Evolutionary conservation across 2,329 filamentous ascomycete species (phyloP), one percentile per base, ranked within the genome.

Genomic region (Claviceps capensis): DNA sequence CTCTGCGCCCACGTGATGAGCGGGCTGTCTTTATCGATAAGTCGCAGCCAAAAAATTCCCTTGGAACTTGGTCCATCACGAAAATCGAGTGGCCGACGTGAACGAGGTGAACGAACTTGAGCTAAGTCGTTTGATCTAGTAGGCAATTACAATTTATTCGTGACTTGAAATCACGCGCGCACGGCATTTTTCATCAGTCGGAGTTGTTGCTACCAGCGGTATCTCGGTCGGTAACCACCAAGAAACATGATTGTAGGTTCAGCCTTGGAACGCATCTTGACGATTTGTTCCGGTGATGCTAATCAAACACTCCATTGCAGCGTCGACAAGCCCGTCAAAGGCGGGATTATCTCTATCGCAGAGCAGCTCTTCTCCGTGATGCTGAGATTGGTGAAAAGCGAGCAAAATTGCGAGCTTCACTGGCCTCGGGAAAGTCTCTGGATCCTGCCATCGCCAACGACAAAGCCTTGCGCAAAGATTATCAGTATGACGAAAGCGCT

Each of bases 331-430:
- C 68, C 34, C 66, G 67, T 54, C 65, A 72, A 60, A 58, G 69
- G 59, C 65, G 69, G 52, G 69, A 69, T 57, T 73, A 97, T 68
- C 82, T 98, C 61, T 95, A 96, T 68, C 82, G 91, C 55, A 84
- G 87, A 63, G 91, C 93, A 40, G 77, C 96, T 53, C 83, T 88
- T 22, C 79, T 96, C 44, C 83, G 86, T 59, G 88, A 96, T 71
- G 91, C 91, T 55, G 91, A 95, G 63, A 94, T 94, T 58, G 86
- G 86, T 53, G 88, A 95, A 66, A 95, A 95, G 68, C 78, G 91
- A 61, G 85, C 90, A 41, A 87, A 94, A 65, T 72, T 98, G 51
- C 86, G 90, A 65, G 82, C 84, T 37, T 89, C 90, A 9, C 76
- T 97, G 49, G 91, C 93, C 22, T 88, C 86, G 9, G 93, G 93